Evolutionary conservation across 352 stramenopile species (phyloP).

Genomic region (Hyaloperonospora arabidopsidis): DNA sequence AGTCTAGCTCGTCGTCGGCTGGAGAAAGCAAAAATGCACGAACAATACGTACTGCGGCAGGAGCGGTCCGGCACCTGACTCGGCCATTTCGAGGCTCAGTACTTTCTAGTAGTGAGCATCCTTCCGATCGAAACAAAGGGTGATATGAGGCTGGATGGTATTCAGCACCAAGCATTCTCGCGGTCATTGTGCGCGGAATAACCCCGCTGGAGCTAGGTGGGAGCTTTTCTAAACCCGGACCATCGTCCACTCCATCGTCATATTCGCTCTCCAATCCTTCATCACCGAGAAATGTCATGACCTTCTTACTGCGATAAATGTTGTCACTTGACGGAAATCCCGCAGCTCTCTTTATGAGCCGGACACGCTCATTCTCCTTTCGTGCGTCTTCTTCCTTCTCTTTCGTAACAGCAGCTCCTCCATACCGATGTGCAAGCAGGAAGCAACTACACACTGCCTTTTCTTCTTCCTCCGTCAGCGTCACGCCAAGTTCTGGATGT

Average conservation of each 20-base stretch:
- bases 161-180: slow-evolving; percentile 19
- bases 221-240: slow-evolving; percentile 14
- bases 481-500: slow-evolving; percentile 14
- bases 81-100: slow-evolving; percentile 33
- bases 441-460: slow-evolving; percentile 36
- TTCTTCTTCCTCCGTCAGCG: slow-evolving; percentile 15
- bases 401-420: slow-evolving; percentile 17
- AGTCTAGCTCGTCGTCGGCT: neutral
- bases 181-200: slow-evolving; percentile 21
- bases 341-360: slow-evolving; percentile 26
- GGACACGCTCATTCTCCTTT: slow-evolving; percentile 26
- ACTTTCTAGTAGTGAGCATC: slow-evolving; percentile 38
- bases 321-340: slow-evolving; percentile 40
- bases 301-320: slow-evolving; percentile 34
- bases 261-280: slow-evolving; percentile 20
- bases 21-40: neutral
- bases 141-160: slow-evolving; percentile 35
- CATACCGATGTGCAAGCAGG: slow-evolving; percentile 18
- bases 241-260: slow-evolving; percentile 25
- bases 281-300: slow-evolving; percentile 19
- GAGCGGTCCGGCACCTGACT: slow-evolving; percentile 6
- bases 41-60: slow-evolving; percentile 21
- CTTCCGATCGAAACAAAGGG: slow-evolving; percentile 28
- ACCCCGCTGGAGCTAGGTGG: slow-evolving; percentile 18
- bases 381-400: slow-evolving; percentile 15